Percentiles rank a stretch among this genome's conserved stretches.
These are phyloP conservation scores for Solioccasus polychromus DNA, from an alignment of 768 basidiomycete species.

Conservation along the genomic window DNA sequence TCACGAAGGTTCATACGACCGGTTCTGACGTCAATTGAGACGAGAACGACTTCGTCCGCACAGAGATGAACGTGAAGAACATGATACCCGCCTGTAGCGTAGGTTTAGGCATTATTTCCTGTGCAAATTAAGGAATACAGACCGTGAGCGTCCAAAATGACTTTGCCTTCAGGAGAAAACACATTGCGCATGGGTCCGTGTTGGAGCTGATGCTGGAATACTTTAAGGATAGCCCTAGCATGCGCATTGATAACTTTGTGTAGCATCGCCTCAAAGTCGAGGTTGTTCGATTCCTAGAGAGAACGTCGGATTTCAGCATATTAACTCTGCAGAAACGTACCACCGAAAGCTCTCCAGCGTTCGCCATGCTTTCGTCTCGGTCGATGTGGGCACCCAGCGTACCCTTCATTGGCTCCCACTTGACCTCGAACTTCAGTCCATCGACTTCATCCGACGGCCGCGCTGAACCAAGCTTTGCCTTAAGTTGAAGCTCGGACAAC, in stretches of 20 bases:
- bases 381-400: conserved; percentile 62
- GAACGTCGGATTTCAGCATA: neutral
- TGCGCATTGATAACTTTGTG: conserved; percentile 63
- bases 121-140: conserved; percentile 7
- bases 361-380: conserved; percentile 42
- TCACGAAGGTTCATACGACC: conserved; percentile 78
- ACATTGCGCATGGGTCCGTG: conserved; percentile 48
- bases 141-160: conserved; percentile 58
- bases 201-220: conserved; percentile 55
- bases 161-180: conserved; percentile 62
- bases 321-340: conserved; percentile 41
- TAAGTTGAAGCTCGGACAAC: conserved; percentile 60
- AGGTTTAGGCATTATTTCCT: conserved; percentile 2
- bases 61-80: conserved; percentile 70
- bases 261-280: conserved; percentile 75
- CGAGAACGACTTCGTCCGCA: conserved; percentile 70
- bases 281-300: conserved; percentile 55
- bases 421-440: conserved; percentile 60
- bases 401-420: conserved; percentile 72
- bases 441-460: conserved; percentile 76
- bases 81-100: conserved; percentile 49
- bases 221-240: conserved; percentile 55
- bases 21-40: conserved; percentile 77
- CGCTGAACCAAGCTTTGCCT: conserved; percentile 52
- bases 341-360: conserved; percentile 44